Conservation (phyloP, 805 yeast genomes). For the Lachancea fermentati region DNA sequence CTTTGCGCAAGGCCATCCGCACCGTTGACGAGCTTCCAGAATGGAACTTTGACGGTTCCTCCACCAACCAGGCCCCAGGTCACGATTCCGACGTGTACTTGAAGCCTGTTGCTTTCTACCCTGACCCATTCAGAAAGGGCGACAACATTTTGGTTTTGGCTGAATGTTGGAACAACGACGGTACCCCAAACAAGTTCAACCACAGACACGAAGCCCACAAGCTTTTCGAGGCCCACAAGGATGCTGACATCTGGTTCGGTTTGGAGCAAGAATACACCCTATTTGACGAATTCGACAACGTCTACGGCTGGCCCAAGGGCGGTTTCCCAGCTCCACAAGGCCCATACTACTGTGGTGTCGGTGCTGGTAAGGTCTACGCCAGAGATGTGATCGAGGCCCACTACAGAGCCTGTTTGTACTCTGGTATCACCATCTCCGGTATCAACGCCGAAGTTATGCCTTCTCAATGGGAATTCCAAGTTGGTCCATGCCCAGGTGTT, state of each 20-base stretch:
- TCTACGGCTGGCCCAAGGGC: constrained; percentile 99
- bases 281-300: constrained; percentile 83
- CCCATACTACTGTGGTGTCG: constrained; percentile 99
- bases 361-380: constrained; percentile 96
- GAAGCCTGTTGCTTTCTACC: constrained; percentile 92
- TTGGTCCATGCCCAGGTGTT: constrained; percentile 96
- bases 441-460: constrained; percentile 99
- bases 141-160: constrained; percentile 92
- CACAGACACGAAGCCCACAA: constrained; percentile 96
- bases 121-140: constrained; percentile 97
- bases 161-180: constrained; percentile 98
- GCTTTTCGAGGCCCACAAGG: constrained; percentile 86
- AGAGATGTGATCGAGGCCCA: constrained; percentile 98
- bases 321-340: constrained; percentile 99
- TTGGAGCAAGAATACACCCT: constrained; percentile 98
- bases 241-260: constrained; percentile 92
- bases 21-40: constrained; percentile 87
- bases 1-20: constrained; percentile 62
- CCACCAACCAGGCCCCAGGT: constrained; percentile 98
- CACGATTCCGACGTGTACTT: constrained; percentile 91
- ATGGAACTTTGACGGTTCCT: constrained; percentile 99
- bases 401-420: constrained; percentile 93
- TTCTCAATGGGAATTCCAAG: constrained; percentile 99
- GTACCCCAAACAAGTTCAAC: constrained; percentile 97
- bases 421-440: constrained; percentile 90